Conservation (phyloP, 805 yeast species). For the Teunomyces tritomae region DNA sequence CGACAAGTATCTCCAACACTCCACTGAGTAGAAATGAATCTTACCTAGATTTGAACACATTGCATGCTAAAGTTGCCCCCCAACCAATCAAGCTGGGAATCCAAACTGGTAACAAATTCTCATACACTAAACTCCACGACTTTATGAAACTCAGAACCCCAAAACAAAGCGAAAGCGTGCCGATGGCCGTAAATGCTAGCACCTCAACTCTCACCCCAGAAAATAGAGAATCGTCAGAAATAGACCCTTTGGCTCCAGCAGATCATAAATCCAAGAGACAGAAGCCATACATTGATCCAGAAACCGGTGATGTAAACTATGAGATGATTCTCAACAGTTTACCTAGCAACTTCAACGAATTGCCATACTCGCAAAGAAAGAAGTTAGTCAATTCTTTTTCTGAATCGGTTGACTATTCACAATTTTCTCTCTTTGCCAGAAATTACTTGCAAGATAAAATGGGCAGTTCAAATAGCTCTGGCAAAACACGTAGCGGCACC, state of each 20-base stretch:
- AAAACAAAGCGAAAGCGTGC: slow-evolving; percentile 1
- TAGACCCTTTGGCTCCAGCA: slow-evolving; percentile 5
- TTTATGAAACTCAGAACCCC: slow-evolving; percentile 20
- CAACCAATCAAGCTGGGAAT: slow-evolving; percentile 31
- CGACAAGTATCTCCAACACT: slow-evolving; percentile 20
- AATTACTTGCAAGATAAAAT: slow-evolving; percentile 26
- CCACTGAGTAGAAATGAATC: slow-evolving; percentile 34
- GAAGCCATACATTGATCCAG: slow-evolving; percentile 21
- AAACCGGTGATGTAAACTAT: slow-evolving; percentile 34
- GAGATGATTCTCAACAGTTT: slow-evolving; percentile 40
- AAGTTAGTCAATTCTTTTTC: slow-evolving; percentile 39
- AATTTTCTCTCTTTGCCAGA: slow-evolving; percentile 40
- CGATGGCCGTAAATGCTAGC: slow-evolving; percentile 4
- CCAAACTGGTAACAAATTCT: slow-evolving; percentile 9
- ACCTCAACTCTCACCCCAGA: slow-evolving; percentile 11
- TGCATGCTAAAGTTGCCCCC: slow-evolving; percentile 45
- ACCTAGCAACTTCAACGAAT: slow-evolving; percentile 52
- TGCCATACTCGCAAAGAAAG: slow-evolving; percentile 62
- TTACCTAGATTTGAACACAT: slow-evolving; percentile 38
- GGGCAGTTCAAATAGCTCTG: slow-evolving; percentile 17
- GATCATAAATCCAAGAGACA: slow-evolving; percentile 22
- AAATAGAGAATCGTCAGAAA: neutral
- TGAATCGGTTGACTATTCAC: slow-evolving; percentile 42
- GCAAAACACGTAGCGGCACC: slow-evolving; percentile 16
- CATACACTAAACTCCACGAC: slow-evolving; percentile 22